Conservation (phyloP, 331 rosid species). For the Acacia concinna region DNA sequence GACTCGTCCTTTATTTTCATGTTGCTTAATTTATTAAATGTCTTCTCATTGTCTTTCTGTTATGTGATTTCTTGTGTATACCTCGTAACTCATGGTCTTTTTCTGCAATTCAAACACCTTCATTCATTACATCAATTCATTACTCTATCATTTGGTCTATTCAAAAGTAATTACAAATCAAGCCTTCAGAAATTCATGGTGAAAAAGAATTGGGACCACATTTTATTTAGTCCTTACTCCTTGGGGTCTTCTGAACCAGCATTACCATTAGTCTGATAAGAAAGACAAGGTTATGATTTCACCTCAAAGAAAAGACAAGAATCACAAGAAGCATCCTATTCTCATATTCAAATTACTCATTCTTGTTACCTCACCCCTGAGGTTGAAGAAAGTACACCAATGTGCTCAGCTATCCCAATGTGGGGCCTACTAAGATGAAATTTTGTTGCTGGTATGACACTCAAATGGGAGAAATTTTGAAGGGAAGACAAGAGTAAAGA, state of each 20-base stretch:
- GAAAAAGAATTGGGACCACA: neutral
- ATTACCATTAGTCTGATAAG: neutral
- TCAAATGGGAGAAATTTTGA: neutral
- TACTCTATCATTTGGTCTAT: neutral
- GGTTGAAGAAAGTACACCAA: constrained; percentile 14
- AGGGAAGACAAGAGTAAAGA: neutral
- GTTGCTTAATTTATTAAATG: neutral
- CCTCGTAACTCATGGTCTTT: neutral
- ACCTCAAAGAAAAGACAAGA: constrained; percentile 21
- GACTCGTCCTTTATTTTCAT: neutral
- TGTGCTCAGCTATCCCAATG: neutral
- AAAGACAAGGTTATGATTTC: constrained; percentile 22
- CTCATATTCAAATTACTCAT: neutral
- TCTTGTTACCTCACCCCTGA: neutral
- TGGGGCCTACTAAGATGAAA: neutral
- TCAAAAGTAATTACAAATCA: neutral
- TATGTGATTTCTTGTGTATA: neutral
- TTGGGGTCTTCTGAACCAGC: neutral
- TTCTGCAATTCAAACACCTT: neutral
- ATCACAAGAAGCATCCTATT: constrained; percentile 9
- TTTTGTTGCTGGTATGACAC: neutral
- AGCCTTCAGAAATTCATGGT: neutral
- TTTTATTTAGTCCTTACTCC: neutral
- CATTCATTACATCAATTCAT: neutral
- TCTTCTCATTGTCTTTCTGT: neutral